Conservation (phyloP, 2,329 filamentous ascomycete genomes). For the Xylaria sp. region DNA sequence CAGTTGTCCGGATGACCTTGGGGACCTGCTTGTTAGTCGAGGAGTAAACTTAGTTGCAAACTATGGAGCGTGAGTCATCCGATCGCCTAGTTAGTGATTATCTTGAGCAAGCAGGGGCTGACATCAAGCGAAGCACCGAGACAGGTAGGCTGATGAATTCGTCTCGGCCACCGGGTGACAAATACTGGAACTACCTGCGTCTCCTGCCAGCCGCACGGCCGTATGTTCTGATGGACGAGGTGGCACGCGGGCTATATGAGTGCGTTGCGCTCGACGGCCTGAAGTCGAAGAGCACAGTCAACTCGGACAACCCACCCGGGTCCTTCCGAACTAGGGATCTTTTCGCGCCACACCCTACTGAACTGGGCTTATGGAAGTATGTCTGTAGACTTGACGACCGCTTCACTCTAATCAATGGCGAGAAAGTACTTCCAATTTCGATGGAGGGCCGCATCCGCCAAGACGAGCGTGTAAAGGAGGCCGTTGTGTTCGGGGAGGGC, state of each 20-base stretch:
- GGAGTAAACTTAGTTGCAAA: constrained; percentile 57
- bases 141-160: constrained; percentile 63
- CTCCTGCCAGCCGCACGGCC: constrained; percentile 46
- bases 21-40: constrained; percentile 52
- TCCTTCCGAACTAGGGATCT: constrained; percentile 53
- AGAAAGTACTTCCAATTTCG: constrained; percentile 53
- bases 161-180: constrained; percentile 54
- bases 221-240: constrained; percentile 46
- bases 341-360: constrained; percentile 49
- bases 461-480: constrained; percentile 58
- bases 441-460: constrained; percentile 61
- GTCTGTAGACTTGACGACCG: constrained; percentile 52
- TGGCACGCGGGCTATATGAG: constrained; percentile 44
- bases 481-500: constrained; percentile 62
- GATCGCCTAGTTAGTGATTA: neutral
- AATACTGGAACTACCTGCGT: constrained; percentile 61
- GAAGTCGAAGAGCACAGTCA: constrained; percentile 41
- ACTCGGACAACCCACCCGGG: constrained; percentile 51
- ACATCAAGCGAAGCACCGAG: constrained; percentile 52
- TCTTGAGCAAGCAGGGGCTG: neutral
- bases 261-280: constrained; percentile 41
- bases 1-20: constrained; percentile 58
- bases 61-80: constrained; percentile 52
- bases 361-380: constrained; percentile 52
- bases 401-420: constrained; percentile 53